A percentile compares a stretch with the other conserved stretches of the same genome.
Conservation (phyloP, 2,329 filamentous ascomycete species). For the Amylocarpus encephaloides region DNA sequence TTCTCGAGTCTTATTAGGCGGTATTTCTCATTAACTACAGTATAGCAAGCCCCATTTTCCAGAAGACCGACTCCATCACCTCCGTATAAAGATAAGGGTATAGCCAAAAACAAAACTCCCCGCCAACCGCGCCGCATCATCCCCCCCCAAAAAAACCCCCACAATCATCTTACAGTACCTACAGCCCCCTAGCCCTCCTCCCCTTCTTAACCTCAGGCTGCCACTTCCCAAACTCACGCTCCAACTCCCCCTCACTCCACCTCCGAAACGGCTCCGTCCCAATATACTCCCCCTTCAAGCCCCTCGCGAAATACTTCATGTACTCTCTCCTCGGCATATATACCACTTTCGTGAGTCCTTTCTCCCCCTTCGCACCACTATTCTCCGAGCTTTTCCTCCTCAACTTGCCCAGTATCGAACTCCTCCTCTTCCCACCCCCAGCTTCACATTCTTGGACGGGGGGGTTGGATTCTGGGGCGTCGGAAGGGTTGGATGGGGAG, state of each 20-base stretch:
- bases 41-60: too few relatives aligned
- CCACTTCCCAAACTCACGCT: conserved; percentile 24
- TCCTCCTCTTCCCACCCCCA: background rate
- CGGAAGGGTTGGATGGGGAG: background rate
- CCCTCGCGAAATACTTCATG: conserved; percentile 27
- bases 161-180: too few relatives aligned
- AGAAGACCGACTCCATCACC: too few relatives aligned
- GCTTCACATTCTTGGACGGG: background rate
- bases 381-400: conserved; percentile 5
- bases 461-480: background rate
- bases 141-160: background rate
- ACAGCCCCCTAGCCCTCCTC: conserved; percentile 2
- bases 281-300: conserved; percentile 24
- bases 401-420: conserved; percentile 7
- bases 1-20: too few relatives aligned
- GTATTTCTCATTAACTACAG: too few relatives aligned
- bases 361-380: conserved; percentile 8
- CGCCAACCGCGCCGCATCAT: background rate
- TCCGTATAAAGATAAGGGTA: background rate
- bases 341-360: conserved; percentile 23
- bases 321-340: conserved; percentile 31
- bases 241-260: conserved; percentile 30
- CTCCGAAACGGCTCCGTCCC: conserved; percentile 26
- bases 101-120: background rate
- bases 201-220: conserved; percentile 13